These are phyloP conservation scores for Sugiyamaella novakii DNA, from an alignment of 1,139 yeast genomes.

Conservation along the genomic window DNA sequence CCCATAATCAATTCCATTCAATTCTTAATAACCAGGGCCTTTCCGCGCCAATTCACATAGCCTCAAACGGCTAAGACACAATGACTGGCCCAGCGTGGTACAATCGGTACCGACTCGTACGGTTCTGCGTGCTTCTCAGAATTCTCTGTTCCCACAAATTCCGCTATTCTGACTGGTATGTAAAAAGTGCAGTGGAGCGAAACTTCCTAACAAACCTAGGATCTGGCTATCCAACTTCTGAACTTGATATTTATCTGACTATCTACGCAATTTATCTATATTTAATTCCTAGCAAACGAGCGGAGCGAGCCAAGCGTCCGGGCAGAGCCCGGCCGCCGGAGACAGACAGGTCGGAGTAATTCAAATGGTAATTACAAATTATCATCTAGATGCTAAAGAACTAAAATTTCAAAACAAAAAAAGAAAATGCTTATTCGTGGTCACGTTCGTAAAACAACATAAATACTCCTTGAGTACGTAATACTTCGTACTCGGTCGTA, in stretches of 20 bases:
- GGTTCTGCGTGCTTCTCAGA: constrained; percentile 8
- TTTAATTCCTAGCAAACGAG: background rate
- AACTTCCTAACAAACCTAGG: constrained; percentile 3
- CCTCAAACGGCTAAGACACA: background rate
- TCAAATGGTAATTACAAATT: too few relatives aligned
- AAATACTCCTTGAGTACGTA: constrained; percentile 82
- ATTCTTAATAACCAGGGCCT: constrained; percentile 3
- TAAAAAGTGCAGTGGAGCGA: background rate
- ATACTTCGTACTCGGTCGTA: constrained; percentile 76
- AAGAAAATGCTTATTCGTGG: constrained; percentile 12
- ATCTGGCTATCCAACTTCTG: constrained; percentile 5
- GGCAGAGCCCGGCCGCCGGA: background rate
- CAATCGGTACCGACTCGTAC: constrained; percentile 9
- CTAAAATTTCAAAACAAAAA: background rate
- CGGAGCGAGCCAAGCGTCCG: background rate
- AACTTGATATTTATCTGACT: background rate
- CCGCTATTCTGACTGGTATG: constrained; percentile 14
- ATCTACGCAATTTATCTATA: too few relatives aligned
- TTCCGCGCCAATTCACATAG: background rate
- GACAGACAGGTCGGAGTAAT: too few relatives aligned
- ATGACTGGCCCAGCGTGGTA: constrained; percentile 12
- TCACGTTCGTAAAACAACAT: constrained; percentile 79
- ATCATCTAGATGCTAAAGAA: constrained; percentile 1
- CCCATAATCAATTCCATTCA: constrained; percentile 6
- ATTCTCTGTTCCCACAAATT: constrained; percentile 11